A percentile compares a stretch with the other conserved stretches of the same genome.
These are phyloP conservation scores for Raphanus raphanistrum DNA, from an alignment of 345 rosid species.

Conservation along the genomic window DNA sequence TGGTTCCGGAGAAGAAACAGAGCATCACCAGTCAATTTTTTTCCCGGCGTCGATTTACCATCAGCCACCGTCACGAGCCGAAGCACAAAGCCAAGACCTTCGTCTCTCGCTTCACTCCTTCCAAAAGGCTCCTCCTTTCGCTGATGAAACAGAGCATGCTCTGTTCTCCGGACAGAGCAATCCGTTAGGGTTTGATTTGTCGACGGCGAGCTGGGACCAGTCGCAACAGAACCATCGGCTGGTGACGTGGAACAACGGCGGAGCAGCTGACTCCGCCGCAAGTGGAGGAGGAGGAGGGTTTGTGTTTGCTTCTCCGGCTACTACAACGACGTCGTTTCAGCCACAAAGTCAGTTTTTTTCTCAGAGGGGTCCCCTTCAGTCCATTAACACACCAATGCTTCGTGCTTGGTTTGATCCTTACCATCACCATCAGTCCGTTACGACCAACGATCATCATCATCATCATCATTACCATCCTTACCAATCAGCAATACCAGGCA, in stretches of 20 bases:
- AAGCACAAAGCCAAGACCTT: conserved; percentile 76
- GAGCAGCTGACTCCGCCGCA: conserved; percentile 33
- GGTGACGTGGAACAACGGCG: conserved; percentile 55
- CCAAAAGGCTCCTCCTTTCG: conserved; percentile 55
- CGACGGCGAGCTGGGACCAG: conserved; percentile 59
- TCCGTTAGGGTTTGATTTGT: conserved; percentile 50
- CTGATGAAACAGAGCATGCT: conserved; percentile 49
- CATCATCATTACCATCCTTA: conserved; percentile 19
- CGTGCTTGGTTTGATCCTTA: conserved; percentile 81
- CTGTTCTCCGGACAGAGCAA: conserved; percentile 50
- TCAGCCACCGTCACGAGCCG: conserved; percentile 53
- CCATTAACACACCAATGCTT: conserved; percentile 75
- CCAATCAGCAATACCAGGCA: conserved; percentile 50
- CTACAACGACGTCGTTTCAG: conserved; percentile 43
- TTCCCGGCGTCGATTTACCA: conserved; percentile 58
- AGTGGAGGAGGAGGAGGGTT: conserved; percentile 42
- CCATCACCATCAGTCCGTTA: conserved; percentile 37
- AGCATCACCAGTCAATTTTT: conserved; percentile 45
- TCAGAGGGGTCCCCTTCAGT: conserved; percentile 99
- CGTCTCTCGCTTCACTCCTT: conserved; percentile 82
- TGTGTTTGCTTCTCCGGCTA: conserved; percentile 50
- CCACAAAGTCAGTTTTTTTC: conserved; percentile 64
- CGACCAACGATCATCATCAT: conserved; percentile 14
- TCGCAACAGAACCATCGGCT: conserved; percentile 53
- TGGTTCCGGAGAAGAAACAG: conserved; percentile 29